These are phyloP conservation scores for Fusarium secorum DNA, from an alignment of 2,329 filamentous ascomycete species.

Conservation along the genomic window DNA sequence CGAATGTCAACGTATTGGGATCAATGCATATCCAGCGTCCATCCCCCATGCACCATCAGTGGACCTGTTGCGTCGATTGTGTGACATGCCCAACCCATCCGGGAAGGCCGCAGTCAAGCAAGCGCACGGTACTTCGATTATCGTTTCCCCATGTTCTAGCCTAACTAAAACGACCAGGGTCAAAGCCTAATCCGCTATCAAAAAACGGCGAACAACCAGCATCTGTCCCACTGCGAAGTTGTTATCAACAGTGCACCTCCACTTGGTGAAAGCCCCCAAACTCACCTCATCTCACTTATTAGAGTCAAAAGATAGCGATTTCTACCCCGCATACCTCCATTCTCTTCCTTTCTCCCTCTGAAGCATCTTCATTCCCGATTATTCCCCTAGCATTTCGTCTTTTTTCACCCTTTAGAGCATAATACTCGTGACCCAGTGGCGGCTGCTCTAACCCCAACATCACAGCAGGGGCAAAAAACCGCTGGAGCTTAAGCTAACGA, in stretches of 20 bases:
- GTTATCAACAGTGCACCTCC: slow-evolving; percentile 9
- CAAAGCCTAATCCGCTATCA: background rate
- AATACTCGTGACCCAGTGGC: slow-evolving; percentile 4
- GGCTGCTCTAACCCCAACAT: slow-evolving; percentile 3
- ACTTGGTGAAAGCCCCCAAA: background rate
- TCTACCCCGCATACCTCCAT: background rate
- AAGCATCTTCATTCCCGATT: background rate
- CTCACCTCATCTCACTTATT: background rate
- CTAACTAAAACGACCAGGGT: background rate
- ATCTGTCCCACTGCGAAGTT: background rate
- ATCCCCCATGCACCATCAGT: background rate
- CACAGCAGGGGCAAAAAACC: background rate
- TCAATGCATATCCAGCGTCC: background rate
- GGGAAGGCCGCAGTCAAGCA: background rate
- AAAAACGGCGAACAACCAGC: background rate
- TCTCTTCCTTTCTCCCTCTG: background rate
- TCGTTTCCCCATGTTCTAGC: background rate
- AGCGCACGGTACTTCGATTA: background rate
- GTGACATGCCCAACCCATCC: background rate
- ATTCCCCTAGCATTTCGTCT: background rate
- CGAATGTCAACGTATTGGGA: background rate
- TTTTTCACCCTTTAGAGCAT: background rate
- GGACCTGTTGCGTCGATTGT: background rate
- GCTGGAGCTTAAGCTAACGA: slow-evolving; percentile 3
- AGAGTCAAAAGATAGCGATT: background rate